These are phyloP conservation scores for Farysia itapuensis DNA, from an alignment of 1,284 basidiomycete genomes.

Conservation along the genomic window DNA sequence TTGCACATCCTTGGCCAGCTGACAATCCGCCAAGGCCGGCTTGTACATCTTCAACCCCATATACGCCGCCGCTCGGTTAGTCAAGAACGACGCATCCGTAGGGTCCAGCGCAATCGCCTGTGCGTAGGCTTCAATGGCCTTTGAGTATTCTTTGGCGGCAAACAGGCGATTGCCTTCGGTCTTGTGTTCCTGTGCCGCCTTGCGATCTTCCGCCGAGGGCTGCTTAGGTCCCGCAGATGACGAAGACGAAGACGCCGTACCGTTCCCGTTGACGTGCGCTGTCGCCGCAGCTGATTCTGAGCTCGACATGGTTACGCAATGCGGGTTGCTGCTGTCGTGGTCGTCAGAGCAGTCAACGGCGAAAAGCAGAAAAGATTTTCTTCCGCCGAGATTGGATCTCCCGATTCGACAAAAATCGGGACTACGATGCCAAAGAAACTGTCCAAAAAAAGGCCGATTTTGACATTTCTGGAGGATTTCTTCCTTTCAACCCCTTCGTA, in stretches of 20 bases:
- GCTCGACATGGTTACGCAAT: too few relatives aligned
- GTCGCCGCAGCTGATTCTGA: not conserved
- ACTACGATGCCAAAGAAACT: too few relatives aligned
- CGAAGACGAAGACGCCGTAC: not conserved
- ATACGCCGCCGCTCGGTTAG: slow-evolving; percentile 81
- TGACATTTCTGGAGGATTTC: too few relatives aligned
- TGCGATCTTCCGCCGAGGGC: slow-evolving; percentile 11
- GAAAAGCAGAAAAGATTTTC: too few relatives aligned
- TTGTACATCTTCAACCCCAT: slow-evolving; percentile 78
- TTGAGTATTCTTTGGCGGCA: slow-evolving; percentile 45
- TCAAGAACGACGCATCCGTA: slow-evolving; percentile 73
- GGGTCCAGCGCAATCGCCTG: slow-evolving; percentile 66
- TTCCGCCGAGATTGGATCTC: too few relatives aligned
- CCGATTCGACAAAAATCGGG: too few relatives aligned
- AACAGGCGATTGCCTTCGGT: slow-evolving; percentile 57
- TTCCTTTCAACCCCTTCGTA: too few relatives aligned
- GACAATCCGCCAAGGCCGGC: slow-evolving; percentile 75
- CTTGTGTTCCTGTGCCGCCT: slow-evolving; percentile 49
- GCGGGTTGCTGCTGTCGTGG: too few relatives aligned
- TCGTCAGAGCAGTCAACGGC: too few relatives aligned
- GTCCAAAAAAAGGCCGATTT: too few relatives aligned
- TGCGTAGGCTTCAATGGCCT: slow-evolving; percentile 54
- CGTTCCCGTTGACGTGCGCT: not conserved
- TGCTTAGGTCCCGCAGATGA: too few relatives aligned
- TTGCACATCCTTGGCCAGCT: slow-evolving; percentile 71